Conservation (phyloP, 371 early-diverging fungal genomes). For the Mortierella sp. region DNA sequence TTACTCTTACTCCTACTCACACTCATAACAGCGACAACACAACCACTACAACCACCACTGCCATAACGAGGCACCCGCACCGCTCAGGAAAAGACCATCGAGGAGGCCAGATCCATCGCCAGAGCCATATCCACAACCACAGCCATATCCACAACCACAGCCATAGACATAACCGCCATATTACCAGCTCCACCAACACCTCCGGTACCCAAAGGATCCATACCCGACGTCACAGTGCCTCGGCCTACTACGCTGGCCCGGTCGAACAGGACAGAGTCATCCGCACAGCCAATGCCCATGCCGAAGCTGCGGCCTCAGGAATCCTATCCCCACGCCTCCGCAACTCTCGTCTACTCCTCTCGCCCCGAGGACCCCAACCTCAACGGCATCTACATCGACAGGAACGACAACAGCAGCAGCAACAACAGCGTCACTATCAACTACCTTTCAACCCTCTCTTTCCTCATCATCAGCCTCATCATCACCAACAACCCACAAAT, state of each 20-base stretch:
- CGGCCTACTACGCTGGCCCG: slow-evolving; percentile 7
- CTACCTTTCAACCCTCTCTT: neutral
- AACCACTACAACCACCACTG: neutral
- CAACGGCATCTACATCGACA: neutral
- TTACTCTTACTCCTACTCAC: neutral
- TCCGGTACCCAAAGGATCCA: neutral
- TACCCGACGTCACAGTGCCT: neutral
- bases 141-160: neutral
- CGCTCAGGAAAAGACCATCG: neutral
- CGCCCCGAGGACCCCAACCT: neutral
- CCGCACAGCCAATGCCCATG: slow-evolving; percentile 1
- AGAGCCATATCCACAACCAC: neutral
- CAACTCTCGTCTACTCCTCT: neutral
- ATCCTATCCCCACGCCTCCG: slow-evolving; percentile 2
- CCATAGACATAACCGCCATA: neutral
- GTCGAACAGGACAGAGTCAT: neutral
- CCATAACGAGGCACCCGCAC: too few species aligned
- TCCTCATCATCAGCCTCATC: neutral
- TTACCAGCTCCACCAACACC: neutral
- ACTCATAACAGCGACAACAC: neutral
- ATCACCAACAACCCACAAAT: neutral
- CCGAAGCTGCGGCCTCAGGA: neutral
- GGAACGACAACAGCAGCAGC: neutral
- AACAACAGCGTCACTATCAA: neutral
- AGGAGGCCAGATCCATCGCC: neutral